Evolutionary conservation across 768 basidiomycete species (phyloP), one percentile per base, ranked within the genome.

Genomic region (Rhodotorula sphaerocarpa): DNA sequence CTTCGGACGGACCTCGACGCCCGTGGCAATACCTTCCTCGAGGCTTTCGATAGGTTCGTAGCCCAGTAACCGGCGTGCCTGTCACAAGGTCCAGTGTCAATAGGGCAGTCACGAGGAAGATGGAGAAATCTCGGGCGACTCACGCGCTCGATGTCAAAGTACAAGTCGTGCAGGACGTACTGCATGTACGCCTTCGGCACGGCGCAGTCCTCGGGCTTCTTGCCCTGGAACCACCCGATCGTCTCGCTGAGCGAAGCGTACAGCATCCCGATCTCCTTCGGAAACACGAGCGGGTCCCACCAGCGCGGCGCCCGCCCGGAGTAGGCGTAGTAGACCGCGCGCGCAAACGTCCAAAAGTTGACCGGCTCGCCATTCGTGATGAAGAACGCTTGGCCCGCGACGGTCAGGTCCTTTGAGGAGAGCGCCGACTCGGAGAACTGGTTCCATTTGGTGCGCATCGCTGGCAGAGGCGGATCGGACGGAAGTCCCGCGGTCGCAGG

Each of bases 291-390:
- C 21, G 50, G 52, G 9, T 42, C 42, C 41, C 41, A 51, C 33
- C 44, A 63, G 7, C 31, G 21, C 12, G 47, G 59, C 21, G 73
- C 57, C 63, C 79, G 63, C 79, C 71, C 27, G 61, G 78, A 64
- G 55, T 87, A 80, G 23, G 81, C 79, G 34, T 79, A 76, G 88
- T 89, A 97, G 28, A 95, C 76, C 1, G 81, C 75, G 5, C 89
- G 81, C 27, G 84, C 80, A 72, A 93, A 85, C 76, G 93, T 90
- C 93, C 93, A 99, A 78, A 96, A 95, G 75, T 88, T 88, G 55
- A 85, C 80, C 2, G 92, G 93, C 74, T 99, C 93, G 67, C 91
- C 90, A 72, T 97, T 97, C 61, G 91, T 90, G 76, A 99, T 89
- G 80, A 90, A 92, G 79, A 91, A 96, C 10, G 77, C 86, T 74